These are phyloP conservation scores for Colletotrichum cuscutae DNA, from an alignment of 2,329 filamentous ascomycete species.

Conservation along the genomic window DNA sequence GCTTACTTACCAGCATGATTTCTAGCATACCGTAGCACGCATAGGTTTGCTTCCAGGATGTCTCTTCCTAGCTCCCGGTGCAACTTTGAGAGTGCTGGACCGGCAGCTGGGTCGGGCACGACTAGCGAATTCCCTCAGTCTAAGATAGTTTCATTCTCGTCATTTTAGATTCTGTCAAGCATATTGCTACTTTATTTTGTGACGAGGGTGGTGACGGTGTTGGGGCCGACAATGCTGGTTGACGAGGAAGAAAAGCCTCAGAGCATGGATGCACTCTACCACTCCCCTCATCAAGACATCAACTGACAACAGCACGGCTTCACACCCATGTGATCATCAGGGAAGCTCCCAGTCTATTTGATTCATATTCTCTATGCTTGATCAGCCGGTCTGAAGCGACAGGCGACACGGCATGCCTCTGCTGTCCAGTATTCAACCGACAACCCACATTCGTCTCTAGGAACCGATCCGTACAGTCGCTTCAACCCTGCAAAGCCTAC, in stretches of 20 bases:
- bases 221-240: too few relatives aligned
- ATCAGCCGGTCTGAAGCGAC: background rate
- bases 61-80: background rate
- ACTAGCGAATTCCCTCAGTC: background rate
- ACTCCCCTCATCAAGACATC: background rate
- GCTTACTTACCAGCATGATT: background rate
- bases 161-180: background rate
- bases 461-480: background rate
- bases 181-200: background rate
- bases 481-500: background rate
- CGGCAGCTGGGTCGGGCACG: background rate
- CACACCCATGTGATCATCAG: background rate
- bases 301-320: background rate
- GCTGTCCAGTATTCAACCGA: background rate
- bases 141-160: background rate
- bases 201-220: background rate
- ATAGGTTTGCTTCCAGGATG: background rate
- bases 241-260: too few relatives aligned
- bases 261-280: background rate
- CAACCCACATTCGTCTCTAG: background rate
- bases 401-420: background rate
- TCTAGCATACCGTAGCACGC: background rate
- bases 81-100: background rate
- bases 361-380: background rate
- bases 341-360: background rate